These are phyloP conservation scores for Xanthoconium separans DNA, from an alignment of 1,284 basidiomycete species.

Conservation along the genomic window DNA sequence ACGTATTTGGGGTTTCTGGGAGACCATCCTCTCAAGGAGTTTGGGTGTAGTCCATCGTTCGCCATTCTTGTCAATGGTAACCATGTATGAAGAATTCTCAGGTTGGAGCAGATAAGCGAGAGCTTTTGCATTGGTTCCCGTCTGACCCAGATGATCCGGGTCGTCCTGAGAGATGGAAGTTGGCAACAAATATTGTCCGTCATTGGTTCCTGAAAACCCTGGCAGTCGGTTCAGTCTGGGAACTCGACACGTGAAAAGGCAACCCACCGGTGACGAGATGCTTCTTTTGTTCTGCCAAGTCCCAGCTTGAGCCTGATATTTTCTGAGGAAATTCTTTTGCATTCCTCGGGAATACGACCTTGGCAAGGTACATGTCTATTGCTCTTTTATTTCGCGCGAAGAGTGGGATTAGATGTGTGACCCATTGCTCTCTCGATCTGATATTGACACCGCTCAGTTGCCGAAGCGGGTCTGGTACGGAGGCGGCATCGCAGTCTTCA, in stretches of 20 bases:
- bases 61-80: not conserved
- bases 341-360: not conserved
- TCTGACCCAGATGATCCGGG: not conserved
- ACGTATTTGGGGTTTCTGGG: not conserved
- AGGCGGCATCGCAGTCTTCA: too few species aligned
- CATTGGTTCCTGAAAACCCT: not conserved
- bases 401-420: not conserved
- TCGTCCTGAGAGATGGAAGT: not conserved
- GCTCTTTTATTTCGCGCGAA: not conserved
- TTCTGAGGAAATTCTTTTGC: not conserved
- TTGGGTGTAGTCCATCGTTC: not conserved
- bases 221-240: not conserved
- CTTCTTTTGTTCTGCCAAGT: not conserved
- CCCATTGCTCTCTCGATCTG: not conserved
- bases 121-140: not conserved
- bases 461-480: not conserved
- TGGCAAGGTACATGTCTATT: not conserved
- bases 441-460: too few species aligned
- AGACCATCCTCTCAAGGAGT: not conserved
- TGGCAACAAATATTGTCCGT: not conserved
- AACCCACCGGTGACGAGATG: not conserved
- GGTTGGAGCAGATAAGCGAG: not conserved
- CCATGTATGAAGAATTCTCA: not conserved
- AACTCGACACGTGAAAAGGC: too few species aligned
- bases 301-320: not conserved